Evolutionary conservation across 2,329 filamentous ascomycete genomes (phyloP), one percentile per base, ranked within the genome.

Genomic region (Cadophora luteo-olivacea): DNA sequence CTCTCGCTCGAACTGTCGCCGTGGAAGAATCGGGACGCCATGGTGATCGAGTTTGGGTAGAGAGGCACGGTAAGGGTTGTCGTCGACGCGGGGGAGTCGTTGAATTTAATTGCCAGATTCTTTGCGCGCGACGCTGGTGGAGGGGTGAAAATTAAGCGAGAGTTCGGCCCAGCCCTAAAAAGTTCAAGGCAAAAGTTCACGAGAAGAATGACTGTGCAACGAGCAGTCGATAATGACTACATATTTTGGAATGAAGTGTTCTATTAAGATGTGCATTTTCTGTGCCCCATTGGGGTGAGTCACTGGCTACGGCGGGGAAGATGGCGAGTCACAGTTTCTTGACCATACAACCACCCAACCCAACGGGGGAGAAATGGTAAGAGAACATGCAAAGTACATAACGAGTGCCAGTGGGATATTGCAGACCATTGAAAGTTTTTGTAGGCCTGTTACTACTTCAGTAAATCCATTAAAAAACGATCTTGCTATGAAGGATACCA

Each of bases 1-100:
- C 89, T 94, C 83, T 97, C 94, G 86, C 89, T 93, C 79, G 95
- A 97, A 89, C 94, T 97, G 83, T 97, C 94, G 81, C 92, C 92
- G 82, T 93, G 92, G 87, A 98, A 98, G 84, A 98, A 99, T 85
- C 94, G 92, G 87, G 96, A 98, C 92, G 95, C 96, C 72, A 79
- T 92, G 84, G 81, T 66, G 54, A 61, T 66, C 32, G 32, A 52
- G 38, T 66, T 38, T 61, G 29, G 38, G 52, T 25, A 19, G 24
- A 64, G 61, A 29, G 48, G 5, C 29, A 29, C 29, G 33, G 33
- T 52, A 29, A 45, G 38, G 19, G 54, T 60, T 25, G 54, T 48
- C 54, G 55, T 48, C 54, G 55, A 52, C 38, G 54, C 61, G 61
- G 33, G 55, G 54, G 22, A 12, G n/a, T 58, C 64, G 64, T 24